Evolutionary conservation across 2,329 filamentous ascomycete genomes (phyloP).

Genomic region (Pyrenophora teres): DNA sequence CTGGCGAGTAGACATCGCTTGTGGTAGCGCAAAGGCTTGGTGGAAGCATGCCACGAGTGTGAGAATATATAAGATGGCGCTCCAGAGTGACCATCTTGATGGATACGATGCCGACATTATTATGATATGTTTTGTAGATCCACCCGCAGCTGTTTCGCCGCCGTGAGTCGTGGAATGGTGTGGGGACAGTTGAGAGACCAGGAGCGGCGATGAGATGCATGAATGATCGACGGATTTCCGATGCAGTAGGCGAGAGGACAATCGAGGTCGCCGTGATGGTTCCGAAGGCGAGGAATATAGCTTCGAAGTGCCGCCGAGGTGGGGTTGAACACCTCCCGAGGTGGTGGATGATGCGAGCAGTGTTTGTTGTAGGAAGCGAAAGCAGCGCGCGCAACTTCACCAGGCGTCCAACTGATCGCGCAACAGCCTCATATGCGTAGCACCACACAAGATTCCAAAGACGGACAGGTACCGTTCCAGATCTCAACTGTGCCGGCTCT

Average conservation of each 20-base stretch:
- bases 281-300: background rate
- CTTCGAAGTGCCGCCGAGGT: background rate
- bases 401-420: no score
- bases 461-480: conserved; percentile 1
- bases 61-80: conserved; percentile 1
- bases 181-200: background rate
- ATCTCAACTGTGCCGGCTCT: conserved; percentile 6
- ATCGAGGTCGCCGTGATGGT: background rate
- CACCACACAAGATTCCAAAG: no score
- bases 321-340: no score
- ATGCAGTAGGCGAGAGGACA: background rate
- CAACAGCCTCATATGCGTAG: no score
- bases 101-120: background rate
- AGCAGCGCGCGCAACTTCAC: no score
- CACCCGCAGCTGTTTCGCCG: background rate
- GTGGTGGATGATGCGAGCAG: no score
- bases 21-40: conserved; percentile 6
- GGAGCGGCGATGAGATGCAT: background rate
- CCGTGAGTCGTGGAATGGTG: background rate
- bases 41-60: conserved; percentile 1
- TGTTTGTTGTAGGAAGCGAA: no score
- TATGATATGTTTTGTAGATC: background rate
- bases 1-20: conserved; percentile 5
- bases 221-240: background rate
- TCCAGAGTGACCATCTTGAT: background rate